phyloP scores from a whole-genome alignment of 371 early-diverging fungal species.

The Dinochytrium kinnereticum region DNA sequence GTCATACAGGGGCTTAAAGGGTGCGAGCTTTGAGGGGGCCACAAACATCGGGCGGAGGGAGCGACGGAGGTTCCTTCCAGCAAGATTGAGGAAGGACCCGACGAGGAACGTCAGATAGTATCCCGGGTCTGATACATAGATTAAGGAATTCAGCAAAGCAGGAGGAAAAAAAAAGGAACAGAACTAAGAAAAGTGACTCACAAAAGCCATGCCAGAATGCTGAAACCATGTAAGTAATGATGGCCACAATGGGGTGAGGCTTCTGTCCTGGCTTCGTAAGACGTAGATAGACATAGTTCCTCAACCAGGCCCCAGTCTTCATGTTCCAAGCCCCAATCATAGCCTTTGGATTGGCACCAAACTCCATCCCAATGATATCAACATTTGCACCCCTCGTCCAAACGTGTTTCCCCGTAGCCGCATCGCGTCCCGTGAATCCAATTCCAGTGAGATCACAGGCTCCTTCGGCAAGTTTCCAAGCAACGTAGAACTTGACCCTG shows the following conservation, averaged over 20 bases:
- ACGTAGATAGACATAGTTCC: constrained; percentile 76
- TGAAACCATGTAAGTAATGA: constrained; percentile 77
- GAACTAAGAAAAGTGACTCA: constrained; percentile 59
- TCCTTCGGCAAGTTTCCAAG: constrained; percentile 88
- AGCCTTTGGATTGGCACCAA: constrained; percentile 71
- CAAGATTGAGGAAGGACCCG: constrained; percentile 56
- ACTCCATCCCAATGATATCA: constrained; percentile 72
- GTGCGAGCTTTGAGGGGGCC: constrained; percentile 43
- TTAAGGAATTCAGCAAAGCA: constrained; percentile 3
- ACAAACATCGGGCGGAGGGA: constrained; percentile 71
- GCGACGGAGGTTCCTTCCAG: constrained; percentile 63
- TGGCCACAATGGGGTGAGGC: constrained; percentile 45
- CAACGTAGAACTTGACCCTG: constrained; percentile 82
- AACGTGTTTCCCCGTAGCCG: constrained; percentile 44
- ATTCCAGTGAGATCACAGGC: constrained; percentile 83
- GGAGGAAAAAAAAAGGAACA: neutral
- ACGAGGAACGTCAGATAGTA: constrained; percentile 62
- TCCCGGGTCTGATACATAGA: constrained; percentile 46
- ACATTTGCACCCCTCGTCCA: constrained; percentile 74
- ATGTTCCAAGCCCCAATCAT: constrained; percentile 87
- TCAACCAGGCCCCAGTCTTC: constrained; percentile 86
- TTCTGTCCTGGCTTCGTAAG: constrained; percentile 56
- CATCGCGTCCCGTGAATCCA: constrained; percentile 75
- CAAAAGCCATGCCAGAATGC: constrained; percentile 97
- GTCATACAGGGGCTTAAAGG: constrained; percentile 66